phyloP scores from a whole-genome alignment of 345 rosid species.

The Durio zibethinus region DNA sequence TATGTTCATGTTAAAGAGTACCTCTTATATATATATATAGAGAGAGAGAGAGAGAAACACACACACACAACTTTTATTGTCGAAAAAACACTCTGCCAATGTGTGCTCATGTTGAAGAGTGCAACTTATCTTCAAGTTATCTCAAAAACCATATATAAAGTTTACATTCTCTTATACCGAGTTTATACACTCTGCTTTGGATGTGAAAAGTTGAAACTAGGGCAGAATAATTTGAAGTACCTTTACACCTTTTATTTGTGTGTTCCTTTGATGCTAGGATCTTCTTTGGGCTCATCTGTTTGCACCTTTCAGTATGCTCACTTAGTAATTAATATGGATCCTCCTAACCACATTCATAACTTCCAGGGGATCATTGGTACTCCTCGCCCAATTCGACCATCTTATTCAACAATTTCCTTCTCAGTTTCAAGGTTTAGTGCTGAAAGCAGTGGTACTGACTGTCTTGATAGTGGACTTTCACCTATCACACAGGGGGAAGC shows the following conservation, averaged over 20 bases:
- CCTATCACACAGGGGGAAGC: constrained; percentile 24
- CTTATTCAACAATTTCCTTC: constrained; percentile 14
- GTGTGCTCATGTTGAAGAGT: background rate
- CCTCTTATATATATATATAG: no score
- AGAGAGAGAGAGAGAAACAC: no score
- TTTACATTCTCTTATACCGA: background rate
- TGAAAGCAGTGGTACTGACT: constrained; percentile 13
- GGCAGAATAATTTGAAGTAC: background rate
- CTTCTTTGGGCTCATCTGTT: constrained; percentile 22
- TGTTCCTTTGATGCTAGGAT: constrained; percentile 24
- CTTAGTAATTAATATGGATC: background rate
- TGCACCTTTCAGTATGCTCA: background rate
- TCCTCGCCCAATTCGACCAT: background rate
- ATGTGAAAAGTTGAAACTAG: background rate
- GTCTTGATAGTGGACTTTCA: constrained; percentile 37
- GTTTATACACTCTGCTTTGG: background rate
- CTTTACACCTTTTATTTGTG: background rate
- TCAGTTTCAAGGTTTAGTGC: constrained; percentile 15
- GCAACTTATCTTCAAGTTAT: background rate
- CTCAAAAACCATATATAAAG: background rate
- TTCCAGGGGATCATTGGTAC: background rate
- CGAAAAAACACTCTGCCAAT: background rate
- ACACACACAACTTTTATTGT: background rate
- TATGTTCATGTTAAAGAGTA: no score
- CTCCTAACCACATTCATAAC: background rate